A percentile compares a stretch with the other conserved stretches of the same genome.
These are phyloP conservation scores for Strobilomyces echinocephalus DNA, from an alignment of 768 basidiomycete genomes.

Conservation along the genomic window DNA sequence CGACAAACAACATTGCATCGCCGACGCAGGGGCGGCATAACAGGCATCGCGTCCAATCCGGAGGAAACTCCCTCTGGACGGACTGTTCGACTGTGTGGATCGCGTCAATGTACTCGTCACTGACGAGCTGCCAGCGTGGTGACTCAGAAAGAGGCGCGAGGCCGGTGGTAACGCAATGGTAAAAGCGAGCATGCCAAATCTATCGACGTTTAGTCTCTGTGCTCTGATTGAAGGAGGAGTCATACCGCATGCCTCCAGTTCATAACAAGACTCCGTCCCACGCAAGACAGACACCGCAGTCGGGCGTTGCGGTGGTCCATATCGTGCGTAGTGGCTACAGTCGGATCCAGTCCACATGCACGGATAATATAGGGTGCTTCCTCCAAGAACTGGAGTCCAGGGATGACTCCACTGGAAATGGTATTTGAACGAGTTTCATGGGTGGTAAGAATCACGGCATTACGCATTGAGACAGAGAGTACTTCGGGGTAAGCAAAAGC, in stretches of 20 bases:
- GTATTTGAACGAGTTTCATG: background rate
- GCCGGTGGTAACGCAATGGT: background rate
- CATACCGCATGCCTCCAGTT: constrained; percentile 10
- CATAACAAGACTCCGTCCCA: background rate
- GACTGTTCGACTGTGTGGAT: background rate
- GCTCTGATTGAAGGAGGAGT: background rate
- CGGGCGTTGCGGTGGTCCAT: constrained; percentile 13
- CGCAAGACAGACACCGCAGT: constrained; percentile 2
- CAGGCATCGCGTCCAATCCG: background rate
- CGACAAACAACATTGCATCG: background rate
- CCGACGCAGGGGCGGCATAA: constrained; percentile 2
- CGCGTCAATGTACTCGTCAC: background rate
- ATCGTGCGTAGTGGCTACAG: constrained; percentile 4
- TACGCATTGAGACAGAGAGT: background rate
- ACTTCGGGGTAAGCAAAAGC: background rate
- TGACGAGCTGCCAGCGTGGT: constrained; percentile 3
- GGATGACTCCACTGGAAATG: background rate
- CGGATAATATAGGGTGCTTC: constrained; percentile 8
- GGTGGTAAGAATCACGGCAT: no score
- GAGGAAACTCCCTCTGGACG: background rate
- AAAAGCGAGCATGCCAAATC: background rate
- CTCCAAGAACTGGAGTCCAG: background rate
- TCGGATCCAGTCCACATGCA: constrained; percentile 9
- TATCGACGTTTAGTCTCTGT: background rate
- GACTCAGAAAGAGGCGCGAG: background rate